Base-by-base conservation (phyloP, 2,329 filamentous ascomycete species). In the Sclerotinia subarctica region DNA sequence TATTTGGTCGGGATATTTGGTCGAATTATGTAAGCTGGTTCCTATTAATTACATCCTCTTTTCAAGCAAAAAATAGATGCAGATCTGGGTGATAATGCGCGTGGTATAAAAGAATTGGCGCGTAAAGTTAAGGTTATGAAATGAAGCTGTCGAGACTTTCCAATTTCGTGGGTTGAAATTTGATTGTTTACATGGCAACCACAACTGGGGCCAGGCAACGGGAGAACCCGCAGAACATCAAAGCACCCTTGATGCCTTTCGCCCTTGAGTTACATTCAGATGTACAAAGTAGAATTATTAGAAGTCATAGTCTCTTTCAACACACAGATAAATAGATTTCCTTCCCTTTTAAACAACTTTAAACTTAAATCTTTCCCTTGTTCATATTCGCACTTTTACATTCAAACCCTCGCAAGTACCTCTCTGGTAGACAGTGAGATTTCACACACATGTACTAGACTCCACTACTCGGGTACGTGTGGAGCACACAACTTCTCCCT, bases 81-180 rank as follows among this genome's bases (percentile, higher is more conserved):
- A 73, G 70, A 69, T 32, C 38, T 19, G 60, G 64, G 69, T 69
- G 66, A 68, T 71, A 74, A 47, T 74, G 73, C 73, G 72, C 72
- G 74, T 75, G 35, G 70, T 69, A 59, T 68, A 7, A 19, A 47
- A 54, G n/a, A 38, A 56, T 17, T 56, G 53, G 53, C 57, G 57
- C 57, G 58, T 49, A n/a, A 38, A 38, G 58, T 35, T 10, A 51
- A 38, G 56, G 10, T 58, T 58, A 26, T 44, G 24, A 58, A 4
- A n/a, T 56, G 53, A 56, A 26, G 53, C 38, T 56, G 53, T 32
- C 19, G 46, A n/a, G 53, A 35, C 32, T 56, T 56, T 38, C 53
- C 15, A n/a, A 32, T 56, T 56, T 56, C 29, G 53, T 19, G 53
- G 52, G 53, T 56, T 38, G 32, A 56, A 21, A 56, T 56, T 56